phyloP scores from a whole-genome alignment of 176 grass and related monocot genomes.

The Ampelocalamus luodianensis region DNA sequence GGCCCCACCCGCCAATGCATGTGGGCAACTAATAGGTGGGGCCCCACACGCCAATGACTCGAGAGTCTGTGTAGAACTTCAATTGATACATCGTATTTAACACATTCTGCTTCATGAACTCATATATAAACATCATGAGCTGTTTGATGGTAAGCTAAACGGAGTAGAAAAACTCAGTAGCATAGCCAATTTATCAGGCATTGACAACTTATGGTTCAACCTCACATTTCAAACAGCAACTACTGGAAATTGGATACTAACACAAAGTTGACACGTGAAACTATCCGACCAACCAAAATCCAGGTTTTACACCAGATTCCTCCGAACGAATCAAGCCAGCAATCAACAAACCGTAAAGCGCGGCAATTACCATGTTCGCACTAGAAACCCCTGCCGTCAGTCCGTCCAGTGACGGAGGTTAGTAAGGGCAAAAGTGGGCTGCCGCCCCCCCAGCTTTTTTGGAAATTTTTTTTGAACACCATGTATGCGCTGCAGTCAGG shows the following conservation, averaged over 20 bases:
- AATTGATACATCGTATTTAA: background rate
- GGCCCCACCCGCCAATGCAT: too few relatives aligned
- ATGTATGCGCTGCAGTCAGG: too few relatives aligned
- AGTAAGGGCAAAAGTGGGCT: too few relatives aligned
- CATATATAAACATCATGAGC: background rate
- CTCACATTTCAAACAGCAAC: background rate
- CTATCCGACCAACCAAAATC: background rate
- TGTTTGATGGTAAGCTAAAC: background rate
- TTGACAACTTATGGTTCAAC: background rate
- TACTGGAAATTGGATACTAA: background rate
- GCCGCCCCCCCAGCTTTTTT: too few relatives aligned
- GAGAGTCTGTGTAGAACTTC: background rate
- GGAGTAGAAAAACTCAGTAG: background rate
- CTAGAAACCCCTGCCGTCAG: background rate
- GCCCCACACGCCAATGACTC: too few relatives aligned
- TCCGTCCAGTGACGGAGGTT: too few relatives aligned
- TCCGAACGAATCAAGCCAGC: background rate
- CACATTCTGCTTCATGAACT: background rate
- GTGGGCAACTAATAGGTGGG: too few relatives aligned
- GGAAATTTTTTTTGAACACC: too few relatives aligned
- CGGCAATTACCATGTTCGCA: background rate
- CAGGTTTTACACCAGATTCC: background rate
- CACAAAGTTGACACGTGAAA: background rate
- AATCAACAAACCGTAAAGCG: background rate
- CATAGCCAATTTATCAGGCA: background rate